Conservation (phyloP, 768 basidiomycete species). For the Tulasnella calospora region DNA sequence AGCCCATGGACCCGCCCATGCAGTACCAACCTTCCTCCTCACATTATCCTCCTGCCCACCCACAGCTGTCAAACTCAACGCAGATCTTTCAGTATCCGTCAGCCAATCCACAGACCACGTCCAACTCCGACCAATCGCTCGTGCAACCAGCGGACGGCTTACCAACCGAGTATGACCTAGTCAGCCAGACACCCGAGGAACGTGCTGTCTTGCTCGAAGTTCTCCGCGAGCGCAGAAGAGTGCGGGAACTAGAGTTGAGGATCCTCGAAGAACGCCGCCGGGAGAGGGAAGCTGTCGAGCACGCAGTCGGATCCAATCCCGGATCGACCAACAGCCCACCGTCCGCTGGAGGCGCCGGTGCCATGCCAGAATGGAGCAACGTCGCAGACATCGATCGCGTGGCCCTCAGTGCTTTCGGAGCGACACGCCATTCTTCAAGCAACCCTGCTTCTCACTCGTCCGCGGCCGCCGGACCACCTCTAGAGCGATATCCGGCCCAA, state of each 20-base stretch:
- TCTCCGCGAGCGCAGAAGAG: constrained; percentile 11
- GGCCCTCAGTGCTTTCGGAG: constrained; percentile 6
- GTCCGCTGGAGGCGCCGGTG: not conserved
- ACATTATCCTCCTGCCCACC: not conserved
- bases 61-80: not conserved
- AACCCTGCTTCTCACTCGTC: not conserved
- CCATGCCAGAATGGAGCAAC: not conserved
- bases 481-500: not conserved
- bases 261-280: constrained; percentile 11
- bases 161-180: constrained; percentile 16
- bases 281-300: constrained; percentile 1
- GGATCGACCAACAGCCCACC: not conserved
- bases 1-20: not conserved
- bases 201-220: constrained; percentile 16
- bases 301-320: not conserved
- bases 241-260: constrained; percentile 13
- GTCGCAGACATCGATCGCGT: not conserved
- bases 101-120: not conserved
- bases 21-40: not conserved
- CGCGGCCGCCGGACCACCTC: not conserved
- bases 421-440: not conserved
- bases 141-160: not conserved
- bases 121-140: not conserved
- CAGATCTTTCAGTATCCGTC: not conserved
- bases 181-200: constrained; percentile 14